These are phyloP conservation scores for Magnusiomyces ingens DNA, from an alignment of 1,139 yeast genomes.

Conservation along the genomic window DNA sequence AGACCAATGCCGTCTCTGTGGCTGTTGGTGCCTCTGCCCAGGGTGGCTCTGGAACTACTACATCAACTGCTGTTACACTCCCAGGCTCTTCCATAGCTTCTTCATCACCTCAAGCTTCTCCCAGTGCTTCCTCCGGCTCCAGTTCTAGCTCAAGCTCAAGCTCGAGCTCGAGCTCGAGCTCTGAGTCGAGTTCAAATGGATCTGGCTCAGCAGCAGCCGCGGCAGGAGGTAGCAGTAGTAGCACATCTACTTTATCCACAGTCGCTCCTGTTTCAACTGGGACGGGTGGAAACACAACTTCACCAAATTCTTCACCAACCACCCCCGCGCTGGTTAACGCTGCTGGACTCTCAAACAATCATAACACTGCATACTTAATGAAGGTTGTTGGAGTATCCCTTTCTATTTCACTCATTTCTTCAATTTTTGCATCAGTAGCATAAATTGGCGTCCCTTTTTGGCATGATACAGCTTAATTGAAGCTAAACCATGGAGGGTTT, in stretches of 20 bases:
- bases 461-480: background rate
- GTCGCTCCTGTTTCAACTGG: background rate
- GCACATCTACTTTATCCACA: background rate
- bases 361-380: no score
- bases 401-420: background rate
- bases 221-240: no score
- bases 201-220: no score
- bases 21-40: background rate
- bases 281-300: background rate
- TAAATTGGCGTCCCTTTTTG: background rate
- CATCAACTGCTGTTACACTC: background rate
- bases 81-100: background rate
- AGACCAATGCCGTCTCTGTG: background rate
- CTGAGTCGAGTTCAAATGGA: background rate
- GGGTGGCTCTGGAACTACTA: background rate
- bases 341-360: background rate
- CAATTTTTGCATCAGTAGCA: background rate
- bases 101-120: background rate
- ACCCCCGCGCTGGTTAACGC: background rate
- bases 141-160: background rate
- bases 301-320: background rate
- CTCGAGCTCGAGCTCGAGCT: background rate
- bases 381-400: background rate
- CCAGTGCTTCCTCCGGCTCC: background rate
- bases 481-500: background rate